Evolutionary conservation across 2,329 filamentous ascomycete genomes (phyloP).

Genomic region (Ascochyta koolunga): DNA sequence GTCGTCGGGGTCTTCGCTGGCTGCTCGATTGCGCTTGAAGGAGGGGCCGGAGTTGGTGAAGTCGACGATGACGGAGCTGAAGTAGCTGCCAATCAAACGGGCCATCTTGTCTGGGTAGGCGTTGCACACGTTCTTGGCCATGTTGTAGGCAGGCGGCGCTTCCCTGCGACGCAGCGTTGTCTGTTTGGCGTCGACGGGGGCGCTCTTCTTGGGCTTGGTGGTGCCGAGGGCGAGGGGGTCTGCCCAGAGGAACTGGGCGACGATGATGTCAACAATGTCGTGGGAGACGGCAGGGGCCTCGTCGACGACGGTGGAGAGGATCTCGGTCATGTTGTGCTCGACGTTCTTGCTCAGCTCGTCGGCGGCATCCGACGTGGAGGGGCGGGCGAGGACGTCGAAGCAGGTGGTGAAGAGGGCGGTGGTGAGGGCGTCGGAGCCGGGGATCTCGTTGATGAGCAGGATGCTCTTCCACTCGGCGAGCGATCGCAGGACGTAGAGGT

Average conservation of each 20-base stretch:
- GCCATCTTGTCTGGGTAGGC: conserved; percentile 92
- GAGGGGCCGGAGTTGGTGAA: conserved; percentile 58
- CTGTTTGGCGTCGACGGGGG: conserved; percentile 72
- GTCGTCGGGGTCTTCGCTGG: conserved; percentile 52
- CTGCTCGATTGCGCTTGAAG: conserved; percentile 30
- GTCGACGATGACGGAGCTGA: conserved; percentile 94
- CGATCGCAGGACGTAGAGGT: conserved; percentile 88
- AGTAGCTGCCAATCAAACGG: conserved; percentile 92
- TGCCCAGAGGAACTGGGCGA: conserved; percentile 92
- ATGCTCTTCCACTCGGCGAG: conserved; percentile 94
- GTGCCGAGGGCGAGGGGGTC: conserved; percentile 65
- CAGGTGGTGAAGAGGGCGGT: conserved; percentile 77
- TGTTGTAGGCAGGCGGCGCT: conserved; percentile 90
- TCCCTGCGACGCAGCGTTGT: conserved; percentile 85
- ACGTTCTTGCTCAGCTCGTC: conserved; percentile 92
- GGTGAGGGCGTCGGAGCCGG: conserved; percentile 79
- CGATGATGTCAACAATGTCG: conserved; percentile 87
- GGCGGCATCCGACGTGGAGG: conserved; percentile 73
- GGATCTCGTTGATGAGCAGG: conserved; percentile 85
- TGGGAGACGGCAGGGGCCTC: conserved; percentile 79
- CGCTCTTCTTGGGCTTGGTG: conserved; percentile 59
- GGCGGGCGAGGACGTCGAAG: conserved; percentile 88
- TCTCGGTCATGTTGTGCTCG: conserved; percentile 86
- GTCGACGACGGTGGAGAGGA: conserved; percentile 85
- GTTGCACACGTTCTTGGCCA: conserved; percentile 94